phyloP scores from a whole-genome alignment of 2,329 filamentous ascomycete species.

The Trichoderma citrinoviride region DNA sequence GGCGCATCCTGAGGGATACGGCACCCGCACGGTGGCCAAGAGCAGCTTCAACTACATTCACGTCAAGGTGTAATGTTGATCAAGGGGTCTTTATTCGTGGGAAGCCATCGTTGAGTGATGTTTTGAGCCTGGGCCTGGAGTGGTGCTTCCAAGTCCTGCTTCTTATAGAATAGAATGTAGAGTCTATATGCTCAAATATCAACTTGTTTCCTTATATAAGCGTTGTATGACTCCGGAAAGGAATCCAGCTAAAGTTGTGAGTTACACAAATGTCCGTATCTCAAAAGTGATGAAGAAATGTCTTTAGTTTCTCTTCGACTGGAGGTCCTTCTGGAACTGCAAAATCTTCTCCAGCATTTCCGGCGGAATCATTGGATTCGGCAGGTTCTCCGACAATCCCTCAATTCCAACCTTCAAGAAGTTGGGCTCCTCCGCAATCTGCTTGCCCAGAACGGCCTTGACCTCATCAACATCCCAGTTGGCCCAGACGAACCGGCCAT shows the following conservation, averaged over 20 bases:
- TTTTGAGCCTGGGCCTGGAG: too few relatives aligned
- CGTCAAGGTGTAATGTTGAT: slow-evolving; percentile 12
- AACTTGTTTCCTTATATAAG: too few relatives aligned
- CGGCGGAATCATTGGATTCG: slow-evolving; percentile 2
- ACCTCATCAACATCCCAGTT: slow-evolving; percentile 41
- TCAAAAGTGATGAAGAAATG: too few relatives aligned
- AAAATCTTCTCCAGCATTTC: background rate
- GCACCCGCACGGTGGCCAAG: slow-evolving; percentile 23
- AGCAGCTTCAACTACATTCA: slow-evolving; percentile 26
- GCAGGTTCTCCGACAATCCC: slow-evolving; percentile 8
- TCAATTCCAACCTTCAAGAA: slow-evolving; percentile 20
- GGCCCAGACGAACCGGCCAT: slow-evolving; percentile 40
- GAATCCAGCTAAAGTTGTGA: too few relatives aligned
- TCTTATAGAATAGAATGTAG: too few relatives aligned
- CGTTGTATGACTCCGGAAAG: too few relatives aligned
- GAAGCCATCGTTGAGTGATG: too few relatives aligned
- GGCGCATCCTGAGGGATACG: slow-evolving; percentile 21
- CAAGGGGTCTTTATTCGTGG: too few relatives aligned
- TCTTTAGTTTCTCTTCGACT: too few relatives aligned
- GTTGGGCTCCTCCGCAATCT: slow-evolving; percentile 19
- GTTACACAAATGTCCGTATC: too few relatives aligned
- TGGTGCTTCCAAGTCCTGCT: too few relatives aligned
- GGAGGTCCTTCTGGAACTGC: background rate
- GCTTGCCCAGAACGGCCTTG: slow-evolving; percentile 17
- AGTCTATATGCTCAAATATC: too few relatives aligned